These are phyloP conservation scores for Sporothrix protearum DNA, from an alignment of 2,329 filamentous ascomycete species.

Conservation along the genomic window DNA sequence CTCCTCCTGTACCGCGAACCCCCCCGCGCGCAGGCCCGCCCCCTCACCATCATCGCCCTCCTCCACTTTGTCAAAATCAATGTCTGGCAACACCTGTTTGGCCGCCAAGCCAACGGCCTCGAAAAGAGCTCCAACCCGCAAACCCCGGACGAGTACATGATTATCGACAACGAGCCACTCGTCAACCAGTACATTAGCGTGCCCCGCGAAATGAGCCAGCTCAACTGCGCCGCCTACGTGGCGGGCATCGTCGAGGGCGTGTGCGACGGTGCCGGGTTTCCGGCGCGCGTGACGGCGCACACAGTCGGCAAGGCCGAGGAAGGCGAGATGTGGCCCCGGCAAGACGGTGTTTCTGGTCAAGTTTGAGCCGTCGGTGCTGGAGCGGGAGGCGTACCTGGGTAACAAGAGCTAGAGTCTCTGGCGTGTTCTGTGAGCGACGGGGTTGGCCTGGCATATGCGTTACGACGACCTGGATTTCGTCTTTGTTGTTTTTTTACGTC, in stretches of 20 bases:
- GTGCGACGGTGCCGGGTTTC: conserved; percentile 88
- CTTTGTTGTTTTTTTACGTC: background rate
- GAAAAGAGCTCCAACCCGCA: conserved; percentile 80
- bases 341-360: conserved; percentile 95
- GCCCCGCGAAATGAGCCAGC: conserved; percentile 89
- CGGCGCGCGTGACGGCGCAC: conserved; percentile 85
- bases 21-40: conserved; percentile 66
- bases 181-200: conserved; percentile 93
- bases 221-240: conserved; percentile 94
- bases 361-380: conserved; percentile 86
- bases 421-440: too few species aligned
- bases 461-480: background rate
- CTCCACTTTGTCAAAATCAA: conserved; percentile 93
- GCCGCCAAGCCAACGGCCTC: conserved; percentile 82
- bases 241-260: conserved; percentile 94
- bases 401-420: conserved; percentile 46
- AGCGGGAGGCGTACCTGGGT: conserved; percentile 79
- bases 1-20: conserved; percentile 84
- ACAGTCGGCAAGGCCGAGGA: conserved; percentile 59
- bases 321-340: conserved; percentile 89
- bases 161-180: conserved; percentile 94
- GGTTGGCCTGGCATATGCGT: too few species aligned
- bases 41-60: conserved; percentile 82
- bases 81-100: conserved; percentile 89
- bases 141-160: conserved; percentile 96